These are phyloP conservation scores for Agaricus subrufescens DNA, from an alignment of 768 basidiomycete species.

Conservation along the genomic window DNA sequence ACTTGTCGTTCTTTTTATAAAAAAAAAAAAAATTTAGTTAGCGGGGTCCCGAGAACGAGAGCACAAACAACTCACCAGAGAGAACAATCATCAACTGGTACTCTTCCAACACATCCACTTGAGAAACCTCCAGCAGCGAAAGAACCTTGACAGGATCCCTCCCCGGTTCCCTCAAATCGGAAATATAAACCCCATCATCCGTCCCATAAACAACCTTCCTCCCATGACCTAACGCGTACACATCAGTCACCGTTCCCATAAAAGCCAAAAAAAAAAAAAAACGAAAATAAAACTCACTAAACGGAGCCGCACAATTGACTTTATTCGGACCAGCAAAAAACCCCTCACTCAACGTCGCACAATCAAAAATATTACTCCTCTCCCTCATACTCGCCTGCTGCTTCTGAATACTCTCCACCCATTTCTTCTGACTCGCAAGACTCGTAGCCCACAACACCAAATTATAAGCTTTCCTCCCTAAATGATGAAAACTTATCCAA, in stretches of 20 bases:
- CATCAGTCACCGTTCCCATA: background rate
- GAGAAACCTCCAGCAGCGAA: constrained; percentile 82
- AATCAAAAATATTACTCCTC: constrained; percentile 83
- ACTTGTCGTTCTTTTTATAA: constrained; percentile 77
- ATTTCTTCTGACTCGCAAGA: constrained; percentile 81
- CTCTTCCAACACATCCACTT: constrained; percentile 95
- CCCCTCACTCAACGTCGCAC: constrained; percentile 76
- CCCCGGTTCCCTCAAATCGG: constrained; percentile 72
- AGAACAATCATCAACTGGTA: constrained; percentile 95
- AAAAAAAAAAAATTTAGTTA: background rate
- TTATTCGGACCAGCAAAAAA: constrained; percentile 84
- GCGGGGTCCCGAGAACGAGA: background rate
- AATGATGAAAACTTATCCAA: constrained; percentile 89
- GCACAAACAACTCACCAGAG: constrained; percentile 58
- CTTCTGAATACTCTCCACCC: constrained; percentile 88
- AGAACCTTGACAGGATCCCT: constrained; percentile 89
- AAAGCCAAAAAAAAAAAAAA: background rate
- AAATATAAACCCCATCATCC: constrained; percentile 94
- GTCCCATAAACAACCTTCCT: constrained; percentile 93
- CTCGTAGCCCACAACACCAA: constrained; percentile 90
- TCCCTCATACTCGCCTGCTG: constrained; percentile 86
- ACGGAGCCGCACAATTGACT: constrained; percentile 88
- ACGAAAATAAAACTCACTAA: constrained; percentile 53
- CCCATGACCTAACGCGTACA: constrained; percentile 56
- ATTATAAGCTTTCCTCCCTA: constrained; percentile 90